These are phyloP conservation scores for Aspergillus aculeatus DNA, from an alignment of 2,329 filamentous ascomycete genomes.

Conservation along the genomic window DNA sequence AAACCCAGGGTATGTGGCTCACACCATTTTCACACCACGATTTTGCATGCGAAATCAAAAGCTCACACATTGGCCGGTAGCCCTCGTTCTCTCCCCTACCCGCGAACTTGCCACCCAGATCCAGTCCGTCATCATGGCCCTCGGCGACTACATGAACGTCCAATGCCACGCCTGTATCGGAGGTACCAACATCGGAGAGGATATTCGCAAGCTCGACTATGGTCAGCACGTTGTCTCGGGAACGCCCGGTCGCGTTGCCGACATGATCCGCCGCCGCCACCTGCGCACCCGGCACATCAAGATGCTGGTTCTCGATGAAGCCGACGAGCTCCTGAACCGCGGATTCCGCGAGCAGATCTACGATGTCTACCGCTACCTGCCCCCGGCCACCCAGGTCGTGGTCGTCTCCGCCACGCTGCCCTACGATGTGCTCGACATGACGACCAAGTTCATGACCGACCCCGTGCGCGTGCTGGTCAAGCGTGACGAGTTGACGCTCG, in stretches of 20 bases:
- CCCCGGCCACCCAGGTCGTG: constrained; percentile 96
- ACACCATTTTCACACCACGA: neutral
- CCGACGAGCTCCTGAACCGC: constrained; percentile 79
- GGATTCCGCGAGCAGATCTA: constrained; percentile 99
- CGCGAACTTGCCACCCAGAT: constrained; percentile 97
- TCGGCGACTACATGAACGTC: constrained; percentile 99
- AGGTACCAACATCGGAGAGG: constrained; percentile 95
- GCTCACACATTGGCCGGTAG: constrained; percentile 39
- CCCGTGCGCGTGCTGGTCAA: constrained; percentile 95
- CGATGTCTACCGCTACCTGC: constrained; percentile 96
- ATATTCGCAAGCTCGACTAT: constrained; percentile 96
- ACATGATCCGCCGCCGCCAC: constrained; percentile 75
- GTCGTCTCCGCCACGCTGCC: constrained; percentile 95
- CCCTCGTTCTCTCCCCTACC: constrained; percentile 90
- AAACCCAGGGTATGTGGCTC: constrained; percentile 66
- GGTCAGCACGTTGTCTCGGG: constrained; percentile 97
- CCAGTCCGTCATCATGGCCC: constrained; percentile 96
- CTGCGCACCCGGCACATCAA: constrained; percentile 73
- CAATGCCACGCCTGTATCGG: constrained; percentile 99
- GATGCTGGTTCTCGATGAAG: constrained; percentile 75
- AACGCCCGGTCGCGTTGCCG: constrained; percentile 91
- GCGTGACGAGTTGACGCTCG: constrained; percentile 96
- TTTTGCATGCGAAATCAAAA: neutral
- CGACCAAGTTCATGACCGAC: constrained; percentile 99
- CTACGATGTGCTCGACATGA: constrained; percentile 98